Evolutionary conservation across 768 basidiomycete species (phyloP).

Genomic region (Tricholoma bakamatsutake): DNA sequence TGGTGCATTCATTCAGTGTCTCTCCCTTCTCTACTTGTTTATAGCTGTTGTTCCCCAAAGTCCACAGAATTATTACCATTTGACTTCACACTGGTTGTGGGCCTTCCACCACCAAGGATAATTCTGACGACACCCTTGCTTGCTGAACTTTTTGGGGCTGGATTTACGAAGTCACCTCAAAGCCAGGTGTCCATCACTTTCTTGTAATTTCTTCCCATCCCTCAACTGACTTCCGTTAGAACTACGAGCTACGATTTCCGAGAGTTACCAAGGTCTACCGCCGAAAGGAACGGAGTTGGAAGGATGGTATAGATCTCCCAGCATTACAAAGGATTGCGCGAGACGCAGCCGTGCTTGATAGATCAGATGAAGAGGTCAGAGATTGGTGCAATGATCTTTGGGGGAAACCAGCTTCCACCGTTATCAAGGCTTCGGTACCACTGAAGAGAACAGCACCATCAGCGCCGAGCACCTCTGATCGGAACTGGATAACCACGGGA

Average conservation of each 20-base stretch:
- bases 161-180: constrained; percentile 65
- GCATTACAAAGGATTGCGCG: constrained; percentile 51
- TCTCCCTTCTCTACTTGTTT: neutral
- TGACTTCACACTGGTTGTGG: constrained; percentile 43
- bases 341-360: constrained; percentile 47
- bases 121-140: constrained; percentile 60
- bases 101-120: constrained; percentile 45
- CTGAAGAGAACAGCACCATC: constrained; percentile 30
- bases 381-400: constrained; percentile 34
- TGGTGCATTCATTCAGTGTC: constrained; percentile 10
- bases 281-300: constrained; percentile 58
- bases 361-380: constrained; percentile 41
- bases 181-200: constrained; percentile 37
- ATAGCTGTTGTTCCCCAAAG: constrained; percentile 12
- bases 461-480: neutral
- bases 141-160: constrained; percentile 74
- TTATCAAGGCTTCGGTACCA: constrained; percentile 24
- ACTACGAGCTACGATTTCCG: constrained; percentile 83
- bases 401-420: constrained; percentile 33
- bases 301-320: constrained; percentile 42
- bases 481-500: neutral
- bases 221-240: constrained; percentile 31
- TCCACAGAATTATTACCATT: constrained; percentile 38
- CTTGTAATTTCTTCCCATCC: neutral
- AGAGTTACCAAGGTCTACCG: constrained; percentile 68